Evolutionary conservation across 1,139 yeast genomes (phyloP).

Genomic region (Scheffersomyces titani): DNA sequence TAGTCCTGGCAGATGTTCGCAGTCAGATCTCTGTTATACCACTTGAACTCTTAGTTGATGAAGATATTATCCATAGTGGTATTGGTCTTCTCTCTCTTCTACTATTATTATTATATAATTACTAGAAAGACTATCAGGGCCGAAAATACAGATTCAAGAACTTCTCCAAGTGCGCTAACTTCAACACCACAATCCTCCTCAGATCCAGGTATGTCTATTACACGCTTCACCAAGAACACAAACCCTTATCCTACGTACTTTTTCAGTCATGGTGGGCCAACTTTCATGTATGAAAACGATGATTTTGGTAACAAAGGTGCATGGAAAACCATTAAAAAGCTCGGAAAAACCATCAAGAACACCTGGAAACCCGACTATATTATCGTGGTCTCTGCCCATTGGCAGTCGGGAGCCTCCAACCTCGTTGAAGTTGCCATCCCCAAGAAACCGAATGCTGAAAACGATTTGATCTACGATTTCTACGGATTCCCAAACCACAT

Average conservation of each 20-base stretch:
- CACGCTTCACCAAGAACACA: conserved; percentile 14
- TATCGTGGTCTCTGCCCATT: conserved; percentile 72
- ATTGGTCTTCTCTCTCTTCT: background rate
- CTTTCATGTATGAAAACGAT: conserved; percentile 56
- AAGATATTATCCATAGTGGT: background rate
- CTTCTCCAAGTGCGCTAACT: background rate
- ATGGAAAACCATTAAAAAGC: conserved; percentile 44
- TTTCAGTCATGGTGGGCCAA: conserved; percentile 80
- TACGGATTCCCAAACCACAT: conserved; percentile 66
- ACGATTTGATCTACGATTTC: conserved; percentile 66
- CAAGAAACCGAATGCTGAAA: conserved; percentile 26
- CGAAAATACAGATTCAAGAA: background rate
- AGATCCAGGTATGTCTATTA: background rate
- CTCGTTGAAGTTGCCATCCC: conserved; percentile 55
- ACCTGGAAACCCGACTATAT: conserved; percentile 63
- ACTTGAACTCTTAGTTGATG: background rate
- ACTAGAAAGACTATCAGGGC: background rate
- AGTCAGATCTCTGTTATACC: background rate
- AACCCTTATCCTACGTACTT: conserved; percentile 58
- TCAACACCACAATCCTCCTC: background rate
- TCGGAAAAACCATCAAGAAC: conserved; percentile 54
- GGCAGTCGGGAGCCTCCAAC: conserved; percentile 54
- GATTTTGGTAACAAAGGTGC: conserved; percentile 58
- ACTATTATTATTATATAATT: background rate
- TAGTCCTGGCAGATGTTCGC: background rate